Evolutionary conservation across 352 stramenopile genomes (phyloP).

Genomic region (Globisporangium orthogonon): DNA sequence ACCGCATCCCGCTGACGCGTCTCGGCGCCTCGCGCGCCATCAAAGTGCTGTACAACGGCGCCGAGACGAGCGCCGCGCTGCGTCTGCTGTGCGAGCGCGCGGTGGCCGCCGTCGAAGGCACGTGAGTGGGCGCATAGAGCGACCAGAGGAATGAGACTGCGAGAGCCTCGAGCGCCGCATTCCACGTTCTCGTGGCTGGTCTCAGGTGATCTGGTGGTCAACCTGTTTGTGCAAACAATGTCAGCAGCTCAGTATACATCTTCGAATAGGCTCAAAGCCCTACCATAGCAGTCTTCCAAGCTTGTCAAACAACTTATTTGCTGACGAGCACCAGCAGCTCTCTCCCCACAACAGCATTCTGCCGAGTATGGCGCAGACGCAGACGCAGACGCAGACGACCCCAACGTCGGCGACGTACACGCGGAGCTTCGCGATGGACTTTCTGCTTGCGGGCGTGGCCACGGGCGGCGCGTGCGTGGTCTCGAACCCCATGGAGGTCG

Average conservation of each 20-base stretch:
- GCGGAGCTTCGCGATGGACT: slow-evolving; percentile 61
- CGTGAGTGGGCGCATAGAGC: slow-evolving; percentile 16
- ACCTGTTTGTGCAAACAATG: too few relatives aligned
- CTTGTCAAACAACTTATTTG: background rate
- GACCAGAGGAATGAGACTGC: too few relatives aligned
- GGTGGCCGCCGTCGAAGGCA: slow-evolving; percentile 53
- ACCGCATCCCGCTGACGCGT: slow-evolving; percentile 46
- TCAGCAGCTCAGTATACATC: too few relatives aligned
- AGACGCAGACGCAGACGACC: background rate
- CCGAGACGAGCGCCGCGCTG: slow-evolving; percentile 25
- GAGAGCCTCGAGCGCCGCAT: too few relatives aligned
- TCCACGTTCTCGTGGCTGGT: too few relatives aligned
- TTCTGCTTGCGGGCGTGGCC: slow-evolving; percentile 55
- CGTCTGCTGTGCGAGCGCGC: slow-evolving; percentile 48
- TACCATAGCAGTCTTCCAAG: background rate
- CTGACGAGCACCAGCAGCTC: background rate
- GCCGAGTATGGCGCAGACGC: background rate
- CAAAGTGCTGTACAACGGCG: slow-evolving; percentile 54
- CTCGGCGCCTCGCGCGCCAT: slow-evolving; percentile 43
- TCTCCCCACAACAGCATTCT: background rate
- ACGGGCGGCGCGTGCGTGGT: slow-evolving; percentile 65
- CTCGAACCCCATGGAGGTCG: slow-evolving; percentile 88
- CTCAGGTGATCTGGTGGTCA: too few relatives aligned
- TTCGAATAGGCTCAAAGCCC: too few relatives aligned
- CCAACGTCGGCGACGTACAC: slow-evolving; percentile 8